A percentile compares a stretch with the other conserved stretches of the same genome.
These are phyloP conservation scores for Flueggea neowawraea DNA, from an alignment of 441 rosid species.

Conservation along the genomic window DNA sequence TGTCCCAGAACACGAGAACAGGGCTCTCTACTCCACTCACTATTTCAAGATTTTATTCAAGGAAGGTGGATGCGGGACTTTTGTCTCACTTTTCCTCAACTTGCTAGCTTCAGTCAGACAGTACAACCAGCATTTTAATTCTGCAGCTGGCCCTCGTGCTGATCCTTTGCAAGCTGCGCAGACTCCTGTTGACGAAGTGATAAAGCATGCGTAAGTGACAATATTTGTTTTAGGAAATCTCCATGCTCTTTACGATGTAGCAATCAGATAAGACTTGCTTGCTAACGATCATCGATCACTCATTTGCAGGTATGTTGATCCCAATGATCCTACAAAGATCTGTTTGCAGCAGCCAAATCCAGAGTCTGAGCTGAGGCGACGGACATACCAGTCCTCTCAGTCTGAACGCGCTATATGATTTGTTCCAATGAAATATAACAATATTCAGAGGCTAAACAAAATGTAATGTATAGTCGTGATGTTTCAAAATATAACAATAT, in stretches of 20 bases:
- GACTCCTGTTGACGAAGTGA: slow-evolving; percentile 95
- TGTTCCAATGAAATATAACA: not conserved
- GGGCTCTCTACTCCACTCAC: slow-evolving; percentile 85
- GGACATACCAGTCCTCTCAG: slow-evolving; percentile 63
- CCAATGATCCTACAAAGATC: slow-evolving; percentile 91
- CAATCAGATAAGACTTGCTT: no score
- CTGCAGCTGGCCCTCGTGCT: slow-evolving; percentile 36
- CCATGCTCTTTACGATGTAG: no score
- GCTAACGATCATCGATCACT: no score
- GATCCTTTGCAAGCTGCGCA: slow-evolving; percentile 89
- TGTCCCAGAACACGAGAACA: slow-evolving; percentile 77
- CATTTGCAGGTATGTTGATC: slow-evolving; percentile 84
- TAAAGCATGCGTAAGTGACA: slow-evolving; percentile 94
- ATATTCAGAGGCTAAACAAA: no score
- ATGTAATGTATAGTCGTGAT: no score
- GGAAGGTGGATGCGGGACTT: slow-evolving; percentile 99
- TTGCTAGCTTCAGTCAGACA: slow-evolving; percentile 77
- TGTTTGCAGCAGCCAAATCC: slow-evolving; percentile 83
- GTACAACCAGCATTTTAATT: slow-evolving; percentile 47
- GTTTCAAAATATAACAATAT: no score
- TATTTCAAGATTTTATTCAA: slow-evolving; percentile 84
- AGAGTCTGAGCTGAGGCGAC: slow-evolving; percentile 80
- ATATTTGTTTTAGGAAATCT: not conserved
- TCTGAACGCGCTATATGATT: slow-evolving; percentile 30
- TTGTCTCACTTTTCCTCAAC: slow-evolving; percentile 81